These are phyloP conservation scores for Microbotryum scabiosae DNA, from an alignment of 1,284 basidiomycete genomes.

Conservation along the genomic window DNA sequence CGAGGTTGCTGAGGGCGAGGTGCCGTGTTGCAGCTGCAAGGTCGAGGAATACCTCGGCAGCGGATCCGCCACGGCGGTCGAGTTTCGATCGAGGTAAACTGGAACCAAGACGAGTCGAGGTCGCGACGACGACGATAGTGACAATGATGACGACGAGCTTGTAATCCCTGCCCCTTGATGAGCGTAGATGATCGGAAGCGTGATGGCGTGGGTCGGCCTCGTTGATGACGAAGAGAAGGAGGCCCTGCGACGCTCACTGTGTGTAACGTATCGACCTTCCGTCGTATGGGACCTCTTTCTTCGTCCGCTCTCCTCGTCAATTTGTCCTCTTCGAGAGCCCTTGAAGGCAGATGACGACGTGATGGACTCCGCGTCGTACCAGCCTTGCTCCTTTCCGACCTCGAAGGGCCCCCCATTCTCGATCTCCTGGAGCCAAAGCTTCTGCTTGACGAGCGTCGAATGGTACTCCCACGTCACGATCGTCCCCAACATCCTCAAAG, in stretches of 20 bases:
- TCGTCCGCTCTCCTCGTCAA: slow-evolving; percentile 1
- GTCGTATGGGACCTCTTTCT: background rate
- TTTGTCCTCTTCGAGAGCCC: background rate
- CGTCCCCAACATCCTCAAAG: slow-evolving; percentile 5
- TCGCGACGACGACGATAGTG: background rate
- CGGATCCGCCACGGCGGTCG: no score
- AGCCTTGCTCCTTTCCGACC: background rate
- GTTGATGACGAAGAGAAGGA: background rate
- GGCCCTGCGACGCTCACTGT: slow-evolving; percentile 6
- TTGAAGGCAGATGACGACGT: no score
- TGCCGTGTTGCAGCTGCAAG: no score
- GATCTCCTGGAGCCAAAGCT: background rate
- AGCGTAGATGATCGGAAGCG: slow-evolving; percentile 4
- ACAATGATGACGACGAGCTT: background rate
- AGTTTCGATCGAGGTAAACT: slow-evolving; percentile 10
- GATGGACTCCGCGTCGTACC: background rate
- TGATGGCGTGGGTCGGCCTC: background rate
- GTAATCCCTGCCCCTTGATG: no score
- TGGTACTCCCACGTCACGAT: slow-evolving; percentile 17
- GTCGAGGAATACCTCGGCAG: no score
- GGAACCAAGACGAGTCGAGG: slow-evolving; percentile 18
- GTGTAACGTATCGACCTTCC: background rate
- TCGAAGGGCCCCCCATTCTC: no score
- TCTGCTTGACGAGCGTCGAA: slow-evolving; percentile 5
- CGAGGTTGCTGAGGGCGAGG: no score